Evolutionary conservation across 306 rosid genomes (phyloP).

Genomic region (Prunus mongolica): DNA sequence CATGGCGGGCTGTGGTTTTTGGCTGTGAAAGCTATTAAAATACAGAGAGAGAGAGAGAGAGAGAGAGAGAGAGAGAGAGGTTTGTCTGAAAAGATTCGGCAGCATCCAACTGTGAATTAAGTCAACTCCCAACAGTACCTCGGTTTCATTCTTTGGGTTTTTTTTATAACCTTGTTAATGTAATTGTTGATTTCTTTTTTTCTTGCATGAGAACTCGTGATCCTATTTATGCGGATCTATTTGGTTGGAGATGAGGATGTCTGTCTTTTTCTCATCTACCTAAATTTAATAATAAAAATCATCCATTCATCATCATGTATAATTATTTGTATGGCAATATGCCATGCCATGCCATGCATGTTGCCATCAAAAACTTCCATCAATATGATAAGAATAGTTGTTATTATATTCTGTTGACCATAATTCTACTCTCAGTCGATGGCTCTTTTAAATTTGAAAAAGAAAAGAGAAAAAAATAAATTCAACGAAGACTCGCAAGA

Average conservation of each 20-base stretch:
- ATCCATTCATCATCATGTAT: not conserved
- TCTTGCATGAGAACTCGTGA: constrained; percentile 29
- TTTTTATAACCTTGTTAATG: not conserved
- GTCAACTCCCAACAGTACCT: constrained; percentile 37
- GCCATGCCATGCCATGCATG: constrained; percentile 5
- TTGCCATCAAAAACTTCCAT: not conserved
- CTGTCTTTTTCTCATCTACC: constrained; percentile 29
- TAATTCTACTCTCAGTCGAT: constrained; percentile 7
- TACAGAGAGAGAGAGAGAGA: constrained; percentile 7
- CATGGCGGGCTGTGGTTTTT: not conserved
- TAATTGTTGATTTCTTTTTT: not conserved
- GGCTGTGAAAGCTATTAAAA: constrained; percentile 36
- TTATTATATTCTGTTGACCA: not conserved
- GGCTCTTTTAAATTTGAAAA: constrained; percentile 9
- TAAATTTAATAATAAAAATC: not conserved
- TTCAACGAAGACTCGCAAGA: constrained; percentile 1
- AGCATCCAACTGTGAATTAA: constrained; percentile 24
- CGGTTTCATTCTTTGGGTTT: not conserved
- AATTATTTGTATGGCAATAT: not conserved
- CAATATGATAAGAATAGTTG: not conserved
- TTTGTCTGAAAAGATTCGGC: constrained; percentile 31
- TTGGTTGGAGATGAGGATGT: constrained; percentile 33
- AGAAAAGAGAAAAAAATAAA: not conserved
- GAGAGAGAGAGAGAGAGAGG: not conserved
- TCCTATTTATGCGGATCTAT: constrained; percentile 39